A percentile compares a stretch with the other conserved stretches of the same genome.
Evolutionary conservation across 2,329 filamentous ascomycete species (phyloP).

Genomic region (Leptodontidium sp.): DNA sequence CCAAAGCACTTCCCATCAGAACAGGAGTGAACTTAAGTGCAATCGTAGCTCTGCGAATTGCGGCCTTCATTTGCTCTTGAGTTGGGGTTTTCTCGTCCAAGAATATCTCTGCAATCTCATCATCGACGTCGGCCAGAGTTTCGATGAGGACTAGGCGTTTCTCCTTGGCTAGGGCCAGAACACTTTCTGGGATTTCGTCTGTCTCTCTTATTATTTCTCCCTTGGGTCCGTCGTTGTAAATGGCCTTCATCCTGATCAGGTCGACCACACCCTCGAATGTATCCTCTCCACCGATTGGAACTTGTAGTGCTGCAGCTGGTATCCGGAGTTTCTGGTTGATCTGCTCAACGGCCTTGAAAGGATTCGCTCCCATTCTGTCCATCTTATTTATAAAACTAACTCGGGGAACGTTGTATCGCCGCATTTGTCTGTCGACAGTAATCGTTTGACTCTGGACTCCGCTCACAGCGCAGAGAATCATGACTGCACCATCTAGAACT

Average conservation of each 20-base stretch:
- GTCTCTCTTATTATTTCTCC: slow-evolving; percentile 80
- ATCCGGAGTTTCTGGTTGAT: slow-evolving; percentile 97
- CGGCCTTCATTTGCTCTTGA: slow-evolving; percentile 84
- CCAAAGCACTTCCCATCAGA: slow-evolving; percentile 94
- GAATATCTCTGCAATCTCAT: slow-evolving; percentile 96
- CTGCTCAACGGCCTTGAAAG: slow-evolving; percentile 96
- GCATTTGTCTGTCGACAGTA: slow-evolving; percentile 98
- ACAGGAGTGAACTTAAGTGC: slow-evolving; percentile 90
- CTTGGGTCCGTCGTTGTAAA: slow-evolving; percentile 88
- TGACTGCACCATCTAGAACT: slow-evolving; percentile 94
- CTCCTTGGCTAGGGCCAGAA: slow-evolving; percentile 79
- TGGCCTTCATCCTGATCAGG: slow-evolving; percentile 87
- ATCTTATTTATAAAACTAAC: slow-evolving; percentile 99
- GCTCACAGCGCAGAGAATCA: slow-evolving; percentile 97
- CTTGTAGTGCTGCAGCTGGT: slow-evolving; percentile 89
- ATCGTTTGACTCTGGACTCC: slow-evolving; percentile 98
- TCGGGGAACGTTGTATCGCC: slow-evolving; percentile 93
- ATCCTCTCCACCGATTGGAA: slow-evolving; percentile 93
- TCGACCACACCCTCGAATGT: slow-evolving; percentile 93
- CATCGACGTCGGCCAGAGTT: slow-evolving; percentile 95
- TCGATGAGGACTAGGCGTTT: slow-evolving; percentile 89
- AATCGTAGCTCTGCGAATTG: slow-evolving; percentile 92
- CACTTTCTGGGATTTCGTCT: slow-evolving; percentile 83
- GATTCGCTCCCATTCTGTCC: slow-evolving; percentile 98
- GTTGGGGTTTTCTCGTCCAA: slow-evolving; percentile 86